Evolutionary conservation across 345 rosid species (phyloP), one percentile per base, ranked within the genome.

Genomic region (Linum trigynum): DNA sequence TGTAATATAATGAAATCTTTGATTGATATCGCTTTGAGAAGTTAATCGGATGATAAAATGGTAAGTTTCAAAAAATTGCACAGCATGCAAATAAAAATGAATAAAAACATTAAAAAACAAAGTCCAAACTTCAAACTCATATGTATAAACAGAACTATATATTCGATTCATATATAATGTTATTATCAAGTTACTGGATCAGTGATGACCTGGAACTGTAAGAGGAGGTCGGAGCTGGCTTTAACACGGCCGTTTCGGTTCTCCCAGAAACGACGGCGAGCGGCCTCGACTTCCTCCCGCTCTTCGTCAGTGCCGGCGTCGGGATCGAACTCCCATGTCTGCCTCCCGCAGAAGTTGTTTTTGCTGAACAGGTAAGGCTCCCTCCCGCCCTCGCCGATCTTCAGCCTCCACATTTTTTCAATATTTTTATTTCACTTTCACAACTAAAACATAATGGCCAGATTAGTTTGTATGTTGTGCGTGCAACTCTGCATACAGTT

Each of bases 301-400:
- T 59, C 62, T 3, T 59, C 38, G 36, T 14, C 14, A 35, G 62
- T 59, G 4, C 62, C 62, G 6, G 62, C 62, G 32, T 42, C 38
- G 4, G 53, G 55, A 10, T 62, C 65, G 11, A 62, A 62, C 36
- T 62, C 65, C 65, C 65, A 62, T 15, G 5, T 41, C 65, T 62
- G 65, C 65, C 65, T 62, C 5, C 65, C 65, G 53, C 40, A 51
- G 35, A 16, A 62, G 10, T 59, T 14, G 11, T 59, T 59, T 5
- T 38, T 59, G 40, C 62, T 59, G 14, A 23, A 59, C 62, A 59
- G 5, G 12, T 59, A 14, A 5, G 2, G 36, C 3, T 36, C 36
- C 10, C 36, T 14, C 3, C 39, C 39, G 39, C 39, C 39, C 12
- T 59, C 62, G 2, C 11, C 62, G 5, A 59, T 8, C 40, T 35